Evolutionary conservation across 2,329 filamentous ascomycete genomes (phyloP).

Genomic region (Truncatella angustata): DNA sequence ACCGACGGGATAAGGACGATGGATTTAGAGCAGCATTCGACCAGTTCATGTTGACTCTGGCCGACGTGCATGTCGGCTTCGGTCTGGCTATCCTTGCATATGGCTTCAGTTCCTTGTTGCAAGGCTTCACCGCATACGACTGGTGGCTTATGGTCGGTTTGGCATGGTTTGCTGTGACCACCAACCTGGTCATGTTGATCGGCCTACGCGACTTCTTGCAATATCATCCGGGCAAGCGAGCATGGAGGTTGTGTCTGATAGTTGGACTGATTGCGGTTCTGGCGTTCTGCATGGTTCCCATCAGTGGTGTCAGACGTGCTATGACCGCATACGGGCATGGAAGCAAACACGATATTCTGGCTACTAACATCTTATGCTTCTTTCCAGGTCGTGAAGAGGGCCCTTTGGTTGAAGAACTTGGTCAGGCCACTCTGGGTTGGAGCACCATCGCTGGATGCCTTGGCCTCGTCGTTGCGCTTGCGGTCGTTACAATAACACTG

Average conservation of each 20-base stretch:
- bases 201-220: constrained; percentile 20
- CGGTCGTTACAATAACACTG: constrained; percentile 2
- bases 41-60: constrained; percentile 18
- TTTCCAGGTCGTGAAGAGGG: constrained; percentile 16
- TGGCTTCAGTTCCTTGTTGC: constrained; percentile 17
- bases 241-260: constrained; percentile 18
- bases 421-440: constrained; percentile 10
- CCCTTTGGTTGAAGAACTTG: background rate
- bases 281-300: constrained; percentile 23
- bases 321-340: constrained; percentile 16
- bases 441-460: constrained; percentile 13
- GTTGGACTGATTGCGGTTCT: constrained; percentile 17
- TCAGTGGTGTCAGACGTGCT: constrained; percentile 17
- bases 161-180: constrained; percentile 23
- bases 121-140: constrained; percentile 20
- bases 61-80: constrained; percentile 22
- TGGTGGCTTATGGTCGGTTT: constrained; percentile 25
- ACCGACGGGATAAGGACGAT: constrained; percentile 15
- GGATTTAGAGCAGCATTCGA: background rate
- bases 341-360: constrained; percentile 14
- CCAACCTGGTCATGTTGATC: constrained; percentile 20
- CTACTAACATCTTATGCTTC: constrained; percentile 21
- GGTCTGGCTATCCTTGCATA: constrained; percentile 22
- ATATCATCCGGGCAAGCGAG: constrained; percentile 17
- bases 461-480: constrained; percentile 12